phyloP scores from a whole-genome alignment of 371 early-diverging fungal species.

The Mucor plumbeus region DNA sequence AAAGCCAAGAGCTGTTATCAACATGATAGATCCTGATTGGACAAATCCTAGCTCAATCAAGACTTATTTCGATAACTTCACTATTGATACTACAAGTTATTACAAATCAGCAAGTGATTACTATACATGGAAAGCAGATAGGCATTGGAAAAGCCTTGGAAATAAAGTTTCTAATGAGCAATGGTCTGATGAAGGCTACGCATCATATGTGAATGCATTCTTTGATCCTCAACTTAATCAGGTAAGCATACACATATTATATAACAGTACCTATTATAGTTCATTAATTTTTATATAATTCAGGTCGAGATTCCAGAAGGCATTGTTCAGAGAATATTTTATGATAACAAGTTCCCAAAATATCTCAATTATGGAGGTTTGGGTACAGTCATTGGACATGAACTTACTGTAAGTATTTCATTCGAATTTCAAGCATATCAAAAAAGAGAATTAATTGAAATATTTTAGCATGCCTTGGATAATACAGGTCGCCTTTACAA shows the following conservation, averaged over 20 bases:
- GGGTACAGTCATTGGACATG: slow-evolving; percentile 63
- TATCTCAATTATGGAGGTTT: slow-evolving; percentile 63
- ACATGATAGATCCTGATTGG: slow-evolving; percentile 49
- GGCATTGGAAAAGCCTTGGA: background rate
- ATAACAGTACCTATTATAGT: no score
- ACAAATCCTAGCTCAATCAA: slow-evolving; percentile 44
- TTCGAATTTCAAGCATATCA: background rate
- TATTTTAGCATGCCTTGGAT: slow-evolving; percentile 50
- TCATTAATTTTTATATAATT: no score
- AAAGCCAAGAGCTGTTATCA: slow-evolving; percentile 48
- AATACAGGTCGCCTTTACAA: slow-evolving; percentile 58
- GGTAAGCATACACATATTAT: background rate
- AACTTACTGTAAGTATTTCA: slow-evolving; percentile 50
- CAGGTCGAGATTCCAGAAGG: slow-evolving; percentile 63
- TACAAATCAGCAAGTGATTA: slow-evolving; percentile 43
- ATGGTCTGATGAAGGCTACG: slow-evolving; percentile 48
- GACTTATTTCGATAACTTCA: slow-evolving; percentile 42
- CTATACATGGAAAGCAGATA: background rate
- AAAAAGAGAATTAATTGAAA: no score
- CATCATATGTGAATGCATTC: slow-evolving; percentile 62
- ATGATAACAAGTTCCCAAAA: slow-evolving; percentile 43
- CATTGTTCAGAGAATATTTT: slow-evolving; percentile 54
- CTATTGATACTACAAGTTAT: slow-evolving; percentile 34
- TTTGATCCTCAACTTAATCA: slow-evolving; percentile 46
- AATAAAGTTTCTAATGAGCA: background rate